Evolutionary conservation across 495 filamentous ascomycete genomes (phyloP).

Genomic region (Saxophila tyrrhenica): DNA sequence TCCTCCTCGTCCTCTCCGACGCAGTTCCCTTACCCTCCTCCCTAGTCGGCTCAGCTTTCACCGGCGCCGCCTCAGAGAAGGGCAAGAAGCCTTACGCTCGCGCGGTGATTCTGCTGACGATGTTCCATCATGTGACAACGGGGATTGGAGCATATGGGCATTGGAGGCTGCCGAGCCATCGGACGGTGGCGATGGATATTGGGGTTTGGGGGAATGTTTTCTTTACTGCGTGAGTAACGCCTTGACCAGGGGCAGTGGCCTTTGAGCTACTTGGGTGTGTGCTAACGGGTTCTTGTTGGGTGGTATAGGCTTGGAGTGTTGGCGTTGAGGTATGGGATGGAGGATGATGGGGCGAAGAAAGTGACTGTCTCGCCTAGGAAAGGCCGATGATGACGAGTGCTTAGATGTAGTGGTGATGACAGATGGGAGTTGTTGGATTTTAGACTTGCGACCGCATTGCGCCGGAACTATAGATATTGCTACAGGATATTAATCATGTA

Average conservation of each 20-base stretch:
- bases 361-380: neutral
- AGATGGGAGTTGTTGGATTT: too few relatives aligned
- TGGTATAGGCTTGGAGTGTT: constrained; percentile 6
- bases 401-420: neutral
- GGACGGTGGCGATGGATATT: constrained; percentile 16
- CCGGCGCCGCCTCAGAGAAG: neutral
- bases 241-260: too few relatives aligned
- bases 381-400: neutral
- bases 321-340: constrained; percentile 4
- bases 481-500: too few relatives aligned
- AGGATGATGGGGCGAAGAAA: constrained; percentile 6
- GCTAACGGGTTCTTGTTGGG: too few relatives aligned
- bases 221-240: too few relatives aligned
- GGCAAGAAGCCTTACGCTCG: constrained; percentile 18
- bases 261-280: too few relatives aligned
- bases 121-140: constrained; percentile 20
- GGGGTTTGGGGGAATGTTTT: constrained; percentile 16
- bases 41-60: constrained; percentile 6
- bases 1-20: constrained; percentile 18
- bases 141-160: constrained; percentile 17
- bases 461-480: too few relatives aligned
- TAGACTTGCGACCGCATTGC: too few relatives aligned
- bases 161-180: constrained; percentile 13
- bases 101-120: constrained; percentile 13
- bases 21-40: constrained; percentile 16